Conservation (phyloP, 768 basidiomycete genomes). For the Suillus fuscotomentosus region DNA sequence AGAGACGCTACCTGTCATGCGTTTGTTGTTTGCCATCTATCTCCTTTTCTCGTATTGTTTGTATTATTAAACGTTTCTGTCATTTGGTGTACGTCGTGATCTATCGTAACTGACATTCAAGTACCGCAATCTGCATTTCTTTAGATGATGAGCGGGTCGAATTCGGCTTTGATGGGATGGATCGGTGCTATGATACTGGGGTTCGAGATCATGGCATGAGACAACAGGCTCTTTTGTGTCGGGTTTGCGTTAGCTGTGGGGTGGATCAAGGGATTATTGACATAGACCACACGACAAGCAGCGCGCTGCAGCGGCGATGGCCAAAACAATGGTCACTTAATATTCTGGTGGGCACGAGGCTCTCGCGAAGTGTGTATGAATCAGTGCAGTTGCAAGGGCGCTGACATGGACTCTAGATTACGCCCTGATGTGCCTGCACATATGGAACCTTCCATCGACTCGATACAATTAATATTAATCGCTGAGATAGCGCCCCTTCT, state of each 20-base stretch:
- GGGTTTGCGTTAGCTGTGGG: not conserved
- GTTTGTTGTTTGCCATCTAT: slow-evolving; percentile 12
- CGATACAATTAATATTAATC: not conserved
- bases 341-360: not conserved
- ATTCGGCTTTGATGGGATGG: not conserved
- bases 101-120: not conserved
- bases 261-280: not conserved
- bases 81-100: slow-evolving; percentile 6
- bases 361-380: not conserved
- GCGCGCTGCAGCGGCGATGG: not conserved
- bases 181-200: not conserved
- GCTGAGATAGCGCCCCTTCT: not conserved
- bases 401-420: not conserved
- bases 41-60: slow-evolving; percentile 10
- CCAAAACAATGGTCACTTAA: not conserved
- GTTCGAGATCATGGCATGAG: not conserved
- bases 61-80: slow-evolving; percentile 24
- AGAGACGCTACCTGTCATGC: slow-evolving; percentile 1
- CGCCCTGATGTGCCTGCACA: not conserved
- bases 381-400: not conserved
- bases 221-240: not conserved
- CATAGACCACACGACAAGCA: not conserved
- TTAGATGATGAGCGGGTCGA: not conserved
- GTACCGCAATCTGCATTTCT: not conserved
- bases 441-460: not conserved